phyloP scores from a whole-genome alignment of 352 stramenopile genomes.

The Phytophthora hybrid region DNA sequence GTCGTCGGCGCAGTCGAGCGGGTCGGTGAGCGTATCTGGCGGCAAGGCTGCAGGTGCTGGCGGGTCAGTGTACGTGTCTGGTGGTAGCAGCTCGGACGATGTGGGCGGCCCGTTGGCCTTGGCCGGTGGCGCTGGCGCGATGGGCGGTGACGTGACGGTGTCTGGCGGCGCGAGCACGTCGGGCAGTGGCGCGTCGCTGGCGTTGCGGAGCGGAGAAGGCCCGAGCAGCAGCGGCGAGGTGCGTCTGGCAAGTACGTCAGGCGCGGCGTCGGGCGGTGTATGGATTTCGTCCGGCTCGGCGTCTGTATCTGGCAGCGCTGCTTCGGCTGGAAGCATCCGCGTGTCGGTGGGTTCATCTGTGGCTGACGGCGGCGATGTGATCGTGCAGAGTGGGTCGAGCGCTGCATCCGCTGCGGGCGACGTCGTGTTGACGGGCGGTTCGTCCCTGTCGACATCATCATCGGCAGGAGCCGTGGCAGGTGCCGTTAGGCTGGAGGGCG shows the following conservation, averaged over 20 bases:
- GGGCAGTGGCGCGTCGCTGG: constrained; percentile 20
- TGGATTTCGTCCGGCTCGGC: constrained; percentile 28
- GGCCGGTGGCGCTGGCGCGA: constrained; percentile 24
- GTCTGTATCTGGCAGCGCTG: constrained; percentile 3
- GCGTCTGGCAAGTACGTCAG: constrained; percentile 25
- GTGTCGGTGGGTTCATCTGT: constrained; percentile 27
- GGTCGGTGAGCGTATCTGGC: constrained; percentile 29
- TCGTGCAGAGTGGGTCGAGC: constrained; percentile 13
- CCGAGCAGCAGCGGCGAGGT: constrained; percentile 25
- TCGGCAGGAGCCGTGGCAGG: no score
- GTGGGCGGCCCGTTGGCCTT: constrained; percentile 22
- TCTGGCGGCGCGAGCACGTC: constrained; percentile 26
- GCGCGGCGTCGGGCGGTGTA: constrained; percentile 24
- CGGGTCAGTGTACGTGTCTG: constrained; percentile 3
- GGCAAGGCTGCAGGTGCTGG: constrained; percentile 22
- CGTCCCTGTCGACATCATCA: constrained; percentile 7
- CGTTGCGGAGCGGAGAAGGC: constrained; percentile 32
- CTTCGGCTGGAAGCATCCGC: constrained; percentile 15
- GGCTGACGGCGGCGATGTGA: constrained; percentile 21
- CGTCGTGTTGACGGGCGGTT: constrained; percentile 27
- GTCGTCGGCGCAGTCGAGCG: constrained; percentile 25
- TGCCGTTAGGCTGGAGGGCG: no score
- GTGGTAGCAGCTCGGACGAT: not conserved
- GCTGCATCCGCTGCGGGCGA: constrained; percentile 9
- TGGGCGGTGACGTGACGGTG: constrained; percentile 23